Evolutionary conservation across 129 eudicot genomes (phyloP).

Genomic region (Artemisia argyi): DNA sequence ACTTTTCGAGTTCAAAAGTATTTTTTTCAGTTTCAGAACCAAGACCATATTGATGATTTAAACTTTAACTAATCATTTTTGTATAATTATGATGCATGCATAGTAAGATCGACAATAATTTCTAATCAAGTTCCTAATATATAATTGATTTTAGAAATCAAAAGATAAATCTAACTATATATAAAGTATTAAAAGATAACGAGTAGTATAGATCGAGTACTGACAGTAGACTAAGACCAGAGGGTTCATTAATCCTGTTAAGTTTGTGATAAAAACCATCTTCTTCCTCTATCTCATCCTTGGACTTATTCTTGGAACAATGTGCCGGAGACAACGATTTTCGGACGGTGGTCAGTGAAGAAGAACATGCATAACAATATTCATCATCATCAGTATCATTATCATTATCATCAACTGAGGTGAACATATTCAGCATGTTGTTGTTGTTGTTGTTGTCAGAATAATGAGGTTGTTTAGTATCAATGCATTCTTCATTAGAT

Average conservation of each 20-base stretch:
- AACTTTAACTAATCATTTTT: neutral
- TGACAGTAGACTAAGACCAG: conserved; percentile 62
- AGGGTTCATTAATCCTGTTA: conserved; percentile 42
- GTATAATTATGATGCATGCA: neutral
- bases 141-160: no score
- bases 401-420: neutral
- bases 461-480: no score
- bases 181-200: neutral
- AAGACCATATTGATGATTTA: neutral
- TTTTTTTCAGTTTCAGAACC: neutral
- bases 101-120: no score
- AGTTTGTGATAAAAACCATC: conserved; percentile 55
- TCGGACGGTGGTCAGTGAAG: neutral
- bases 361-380: neutral
- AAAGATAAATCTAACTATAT: neutral
- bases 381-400: neutral
- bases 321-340: neutral
- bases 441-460: neutral
- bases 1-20: neutral
- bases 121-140: no score
- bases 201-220: no score
- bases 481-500: neutral
- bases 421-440: conserved; percentile 8
- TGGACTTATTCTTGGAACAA: neutral
- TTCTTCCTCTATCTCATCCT: conserved; percentile 15